Conservation (phyloP, 176 grass and related monocot species). For the Miscanthus lutarioriparius region DNA sequence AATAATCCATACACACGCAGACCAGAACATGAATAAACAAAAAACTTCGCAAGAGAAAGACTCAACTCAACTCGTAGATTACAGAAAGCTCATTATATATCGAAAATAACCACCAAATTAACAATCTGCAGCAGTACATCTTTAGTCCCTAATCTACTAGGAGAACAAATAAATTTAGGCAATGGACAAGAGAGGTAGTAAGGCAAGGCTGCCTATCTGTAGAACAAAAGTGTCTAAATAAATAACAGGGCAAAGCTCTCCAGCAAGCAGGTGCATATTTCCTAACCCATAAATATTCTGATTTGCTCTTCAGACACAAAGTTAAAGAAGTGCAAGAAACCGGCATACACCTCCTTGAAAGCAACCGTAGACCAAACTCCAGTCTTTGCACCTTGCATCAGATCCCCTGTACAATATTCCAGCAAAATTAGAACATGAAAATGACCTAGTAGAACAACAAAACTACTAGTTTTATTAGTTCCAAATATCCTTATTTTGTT, state of each 20-base stretch:
- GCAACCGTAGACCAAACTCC: slow-evolving; percentile 42
- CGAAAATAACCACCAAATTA: slow-evolving; percentile 40
- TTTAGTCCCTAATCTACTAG: slow-evolving; percentile 53
- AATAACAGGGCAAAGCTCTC: slow-evolving; percentile 42
- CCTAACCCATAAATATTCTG: slow-evolving; percentile 37
- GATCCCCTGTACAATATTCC: slow-evolving; percentile 40
- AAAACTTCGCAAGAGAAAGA: not conserved
- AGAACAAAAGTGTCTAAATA: slow-evolving; percentile 48
- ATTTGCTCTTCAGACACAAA: slow-evolving; percentile 42
- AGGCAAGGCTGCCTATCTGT: slow-evolving; percentile 24
- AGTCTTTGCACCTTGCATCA: slow-evolving; percentile 41
- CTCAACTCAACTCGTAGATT: not conserved
- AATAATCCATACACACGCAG: not conserved
- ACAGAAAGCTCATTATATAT: slow-evolving; percentile 63
- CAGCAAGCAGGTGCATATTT: slow-evolving; percentile 38
- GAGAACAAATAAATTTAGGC: slow-evolving; percentile 54
- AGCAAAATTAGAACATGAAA: slow-evolving; percentile 14
- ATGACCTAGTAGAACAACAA: not conserved
- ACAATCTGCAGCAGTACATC: slow-evolving; percentile 39
- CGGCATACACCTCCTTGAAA: slow-evolving; percentile 42
- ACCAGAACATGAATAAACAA: not conserved
- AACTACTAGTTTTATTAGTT: not conserved
- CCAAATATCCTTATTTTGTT: not conserved
- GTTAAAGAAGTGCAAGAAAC: slow-evolving; percentile 39
- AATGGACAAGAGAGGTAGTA: slow-evolving; percentile 30